These are phyloP conservation scores for Stentor coeruleus DNA, from an alignment of 73 alveolate genomes.

Conservation along the genomic window DNA sequence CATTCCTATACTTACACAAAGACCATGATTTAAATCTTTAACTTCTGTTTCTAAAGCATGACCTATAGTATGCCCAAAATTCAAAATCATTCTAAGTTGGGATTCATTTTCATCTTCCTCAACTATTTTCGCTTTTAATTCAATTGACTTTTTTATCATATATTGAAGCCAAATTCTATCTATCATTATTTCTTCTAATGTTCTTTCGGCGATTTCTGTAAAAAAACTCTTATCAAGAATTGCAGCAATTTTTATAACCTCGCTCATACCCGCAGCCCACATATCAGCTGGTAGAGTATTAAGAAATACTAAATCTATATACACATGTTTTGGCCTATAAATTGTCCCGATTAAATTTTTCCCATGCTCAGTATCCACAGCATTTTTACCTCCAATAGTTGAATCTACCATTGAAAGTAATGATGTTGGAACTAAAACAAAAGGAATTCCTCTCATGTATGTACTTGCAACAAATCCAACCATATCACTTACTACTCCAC, in stretches of 20 bases:
- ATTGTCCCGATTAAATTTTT: conserved; percentile 39
- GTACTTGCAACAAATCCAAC: conserved; percentile 47
- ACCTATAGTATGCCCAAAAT: conserved; percentile 46
- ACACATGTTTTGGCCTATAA: conserved; percentile 32
- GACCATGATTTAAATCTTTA: conserved; percentile 1
- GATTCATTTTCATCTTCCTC: conserved; percentile 30
- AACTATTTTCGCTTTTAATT: conserved; percentile 2
- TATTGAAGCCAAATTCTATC: background rate
- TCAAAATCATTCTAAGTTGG: conserved; percentile 32
- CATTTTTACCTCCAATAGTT: conserved; percentile 49
- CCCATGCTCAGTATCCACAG: conserved; percentile 37
- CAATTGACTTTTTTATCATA: conserved; percentile 1
- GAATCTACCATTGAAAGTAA: conserved; percentile 46
- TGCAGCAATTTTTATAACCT: conserved; percentile 38
- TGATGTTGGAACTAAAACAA: conserved; percentile 27
- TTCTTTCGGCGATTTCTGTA: background rate
- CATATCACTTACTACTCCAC: conserved; percentile 50
- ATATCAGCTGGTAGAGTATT: conserved; percentile 31
- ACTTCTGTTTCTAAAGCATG: conserved; percentile 41
- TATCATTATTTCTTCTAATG: background rate
- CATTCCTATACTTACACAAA: conserved; percentile 18
- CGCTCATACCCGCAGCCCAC: conserved; percentile 46
- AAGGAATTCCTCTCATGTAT: conserved; percentile 37
- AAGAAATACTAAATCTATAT: conserved; percentile 24
- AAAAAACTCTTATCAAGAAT: conserved; percentile 21